Evolutionary conservation across 345 rosid species (phyloP).

Genomic region (Syzygium oleosum): DNA sequence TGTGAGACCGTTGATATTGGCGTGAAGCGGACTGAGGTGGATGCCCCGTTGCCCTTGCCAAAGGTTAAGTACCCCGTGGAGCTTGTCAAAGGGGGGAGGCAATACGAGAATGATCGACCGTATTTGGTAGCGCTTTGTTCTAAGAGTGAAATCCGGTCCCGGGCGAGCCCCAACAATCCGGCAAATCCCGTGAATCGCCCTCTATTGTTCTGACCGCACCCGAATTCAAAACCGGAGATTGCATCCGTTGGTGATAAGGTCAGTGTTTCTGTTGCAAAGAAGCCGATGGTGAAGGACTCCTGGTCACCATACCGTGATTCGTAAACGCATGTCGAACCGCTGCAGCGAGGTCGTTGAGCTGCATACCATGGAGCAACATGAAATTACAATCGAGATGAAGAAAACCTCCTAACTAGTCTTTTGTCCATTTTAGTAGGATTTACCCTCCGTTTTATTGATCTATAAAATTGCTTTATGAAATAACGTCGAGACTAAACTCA

Average conservation of each 20-base stretch:
- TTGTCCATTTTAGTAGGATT: background rate
- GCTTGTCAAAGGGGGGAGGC: slow-evolving; percentile 9
- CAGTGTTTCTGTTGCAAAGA: slow-evolving; percentile 4
- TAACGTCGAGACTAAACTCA: background rate
- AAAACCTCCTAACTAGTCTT: background rate
- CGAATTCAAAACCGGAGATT: background rate
- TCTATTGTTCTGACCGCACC: slow-evolving; percentile 5
- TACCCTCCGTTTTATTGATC: background rate
- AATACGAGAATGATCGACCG: slow-evolving; percentile 9
- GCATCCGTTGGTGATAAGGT: background rate
- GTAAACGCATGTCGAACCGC: background rate
- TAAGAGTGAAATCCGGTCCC: background rate
- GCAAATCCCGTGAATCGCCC: background rate
- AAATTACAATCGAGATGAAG: too few species aligned
- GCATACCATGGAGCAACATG: too few species aligned
- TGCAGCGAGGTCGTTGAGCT: background rate
- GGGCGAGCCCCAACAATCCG: slow-evolving; percentile 14
- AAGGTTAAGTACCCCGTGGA: too few species aligned
- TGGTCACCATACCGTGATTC: background rate
- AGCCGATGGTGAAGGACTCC: background rate
- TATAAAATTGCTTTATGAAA: background rate
- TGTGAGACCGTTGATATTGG: background rate
- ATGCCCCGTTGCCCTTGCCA: too few species aligned
- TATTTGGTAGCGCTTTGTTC: background rate
- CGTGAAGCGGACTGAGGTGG: background rate